These are phyloP conservation scores for Calonectria multiphialidica DNA, from an alignment of 2,329 filamentous ascomycete species.

Conservation along the genomic window DNA sequence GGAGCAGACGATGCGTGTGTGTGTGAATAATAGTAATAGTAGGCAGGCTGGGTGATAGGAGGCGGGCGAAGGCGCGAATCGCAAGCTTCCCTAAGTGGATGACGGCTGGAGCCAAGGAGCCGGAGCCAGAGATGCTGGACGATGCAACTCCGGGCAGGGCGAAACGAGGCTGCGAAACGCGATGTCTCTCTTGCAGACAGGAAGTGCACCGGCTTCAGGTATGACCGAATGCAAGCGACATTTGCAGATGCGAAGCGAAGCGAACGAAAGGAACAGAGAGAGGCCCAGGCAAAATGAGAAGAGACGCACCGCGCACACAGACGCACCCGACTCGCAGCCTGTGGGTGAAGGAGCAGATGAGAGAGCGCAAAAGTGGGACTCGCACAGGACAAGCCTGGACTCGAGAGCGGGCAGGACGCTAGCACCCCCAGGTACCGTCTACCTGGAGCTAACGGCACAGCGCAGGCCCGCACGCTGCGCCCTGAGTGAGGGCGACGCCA, in stretches of 20 bases:
- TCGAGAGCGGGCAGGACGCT: background rate
- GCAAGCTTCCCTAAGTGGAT: background rate
- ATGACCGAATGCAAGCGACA: conserved; percentile 2
- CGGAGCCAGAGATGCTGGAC: background rate
- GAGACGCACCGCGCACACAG: conserved; percentile 4
- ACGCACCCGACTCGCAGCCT: background rate
- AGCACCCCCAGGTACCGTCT: conserved; percentile 17
- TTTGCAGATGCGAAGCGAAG: conserved; percentile 3
- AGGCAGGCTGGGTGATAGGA: background rate
- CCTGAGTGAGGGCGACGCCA: background rate
- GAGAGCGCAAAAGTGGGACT: conserved; percentile 17
- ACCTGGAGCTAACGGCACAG: conserved; percentile 18
- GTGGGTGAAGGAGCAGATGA: conserved; percentile 10
- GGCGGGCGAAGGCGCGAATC: background rate
- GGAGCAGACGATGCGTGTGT: background rate
- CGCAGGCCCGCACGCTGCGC: conserved; percentile 10
- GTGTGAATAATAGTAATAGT: background rate
- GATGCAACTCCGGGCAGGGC: background rate
- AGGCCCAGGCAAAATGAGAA: background rate
- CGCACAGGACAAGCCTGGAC: background rate
- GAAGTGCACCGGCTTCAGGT: background rate
- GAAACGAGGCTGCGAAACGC: conserved; percentile 1
- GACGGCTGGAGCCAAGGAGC: background rate
- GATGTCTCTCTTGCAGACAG: background rate
- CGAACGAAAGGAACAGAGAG: background rate